These are phyloP conservation scores for Phytophthora melonis DNA, from an alignment of 352 stramenopile species.

Conservation along the genomic window DNA sequence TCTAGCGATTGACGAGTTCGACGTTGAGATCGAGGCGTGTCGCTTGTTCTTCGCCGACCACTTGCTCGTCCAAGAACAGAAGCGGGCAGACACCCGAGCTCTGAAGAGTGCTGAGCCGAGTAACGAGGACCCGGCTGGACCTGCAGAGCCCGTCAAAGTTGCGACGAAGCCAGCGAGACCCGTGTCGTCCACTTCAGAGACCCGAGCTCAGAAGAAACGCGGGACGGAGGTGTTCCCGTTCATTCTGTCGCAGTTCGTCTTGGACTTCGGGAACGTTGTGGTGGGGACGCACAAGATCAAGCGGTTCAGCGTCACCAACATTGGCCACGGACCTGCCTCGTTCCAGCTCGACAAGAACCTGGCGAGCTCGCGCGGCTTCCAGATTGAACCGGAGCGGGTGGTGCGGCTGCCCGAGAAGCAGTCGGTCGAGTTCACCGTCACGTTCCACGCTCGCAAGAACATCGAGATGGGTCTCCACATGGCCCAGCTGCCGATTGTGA, in stretches of 20 bases:
- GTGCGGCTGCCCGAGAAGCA: constrained; percentile 92
- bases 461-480: constrained; percentile 82
- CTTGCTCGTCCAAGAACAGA: constrained; percentile 63
- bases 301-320: constrained; percentile 94
- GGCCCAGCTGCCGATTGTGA: constrained; percentile 84
- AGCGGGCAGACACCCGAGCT: constrained; percentile 29
- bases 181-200: constrained; percentile 12
- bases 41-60: constrained; percentile 91
- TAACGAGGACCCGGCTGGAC: constrained; percentile 21
- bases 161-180: constrained; percentile 13
- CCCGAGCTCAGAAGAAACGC: constrained; percentile 41
- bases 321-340: constrained; percentile 80
- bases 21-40: constrained; percentile 86
- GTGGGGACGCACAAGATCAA: constrained; percentile 92
- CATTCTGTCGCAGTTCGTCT: constrained; percentile 90
- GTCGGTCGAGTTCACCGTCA: constrained; percentile 90
- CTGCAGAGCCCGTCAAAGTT: constrained; percentile 9
- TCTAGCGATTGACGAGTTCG: constrained; percentile 64
- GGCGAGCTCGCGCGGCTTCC: constrained; percentile 87
- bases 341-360: constrained; percentile 95
- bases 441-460: constrained; percentile 91
- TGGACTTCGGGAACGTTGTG: constrained; percentile 96
- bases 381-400: constrained; percentile 94
- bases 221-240: constrained; percentile 66
- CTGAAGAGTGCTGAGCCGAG: constrained; percentile 25